These are phyloP conservation scores for Auriscalpium orientale DNA, from an alignment of 768 basidiomycete species.

Conservation along the genomic window DNA sequence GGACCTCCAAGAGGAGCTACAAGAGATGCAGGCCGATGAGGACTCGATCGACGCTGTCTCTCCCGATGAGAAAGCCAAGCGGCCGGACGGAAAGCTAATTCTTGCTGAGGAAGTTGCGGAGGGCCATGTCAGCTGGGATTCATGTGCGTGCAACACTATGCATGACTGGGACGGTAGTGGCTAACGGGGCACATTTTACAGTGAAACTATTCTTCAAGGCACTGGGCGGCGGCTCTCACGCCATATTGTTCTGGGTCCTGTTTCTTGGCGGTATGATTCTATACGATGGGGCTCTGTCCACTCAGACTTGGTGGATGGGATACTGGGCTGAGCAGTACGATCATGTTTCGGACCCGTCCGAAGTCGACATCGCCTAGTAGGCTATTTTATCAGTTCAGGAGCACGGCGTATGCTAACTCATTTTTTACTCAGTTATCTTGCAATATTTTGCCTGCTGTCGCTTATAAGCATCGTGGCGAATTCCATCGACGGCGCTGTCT, in stretches of 20 bases:
- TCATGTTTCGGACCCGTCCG: conserved; percentile 19
- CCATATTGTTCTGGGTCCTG: conserved; percentile 26
- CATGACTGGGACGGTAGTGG: neutral
- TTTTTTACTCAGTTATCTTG: conserved; percentile 36
- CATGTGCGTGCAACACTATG: conserved; percentile 21
- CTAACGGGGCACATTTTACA: neutral
- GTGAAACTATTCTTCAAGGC: conserved; percentile 24
- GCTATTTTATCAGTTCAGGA: conserved; percentile 2
- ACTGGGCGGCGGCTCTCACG: conserved; percentile 19
- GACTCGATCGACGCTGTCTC: conserved; percentile 19
- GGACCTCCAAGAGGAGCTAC: conserved; percentile 19
- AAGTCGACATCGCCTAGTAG: conserved; percentile 29
- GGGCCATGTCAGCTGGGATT: conserved; percentile 48
- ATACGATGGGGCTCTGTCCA: conserved; percentile 16
- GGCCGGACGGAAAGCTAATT: conserved; percentile 49
- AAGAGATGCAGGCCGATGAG: conserved; percentile 17
- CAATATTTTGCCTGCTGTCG: conserved; percentile 33
- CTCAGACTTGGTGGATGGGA: conserved; percentile 38
- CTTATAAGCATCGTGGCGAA: conserved; percentile 26
- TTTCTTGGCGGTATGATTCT: conserved; percentile 15
- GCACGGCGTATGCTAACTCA: neutral
- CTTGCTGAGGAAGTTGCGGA: conserved; percentile 55
- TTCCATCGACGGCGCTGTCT: conserved; percentile 28
- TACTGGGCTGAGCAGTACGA: conserved; percentile 39
- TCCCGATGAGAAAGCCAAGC: conserved; percentile 13